These are phyloP conservation scores for Botrytis paeoniae DNA, from an alignment of 2,329 filamentous ascomycete genomes.

Conservation along the genomic window DNA sequence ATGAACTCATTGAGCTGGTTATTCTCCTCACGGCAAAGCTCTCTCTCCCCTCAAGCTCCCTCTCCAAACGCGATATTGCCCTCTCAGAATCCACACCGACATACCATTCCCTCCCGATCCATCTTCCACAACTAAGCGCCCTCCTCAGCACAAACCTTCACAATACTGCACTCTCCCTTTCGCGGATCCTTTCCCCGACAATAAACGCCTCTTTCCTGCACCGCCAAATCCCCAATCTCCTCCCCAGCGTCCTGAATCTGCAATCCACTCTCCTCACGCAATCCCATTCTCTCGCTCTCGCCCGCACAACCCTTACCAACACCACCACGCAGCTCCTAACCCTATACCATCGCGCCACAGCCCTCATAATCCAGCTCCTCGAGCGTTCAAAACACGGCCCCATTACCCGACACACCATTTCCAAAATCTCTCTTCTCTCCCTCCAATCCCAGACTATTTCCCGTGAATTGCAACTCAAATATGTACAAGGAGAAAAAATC, in stretches of 20 bases:
- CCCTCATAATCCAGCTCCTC: constrained; percentile 32
- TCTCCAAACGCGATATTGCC: constrained; percentile 40
- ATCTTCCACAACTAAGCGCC: constrained; percentile 48
- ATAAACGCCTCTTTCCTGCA: constrained; percentile 54
- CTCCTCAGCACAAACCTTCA: constrained; percentile 52
- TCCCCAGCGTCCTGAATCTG: constrained; percentile 42
- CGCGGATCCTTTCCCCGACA: constrained; percentile 47
- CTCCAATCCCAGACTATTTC: constrained; percentile 24
- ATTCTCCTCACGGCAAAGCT: constrained; percentile 50
- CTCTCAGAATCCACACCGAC: constrained; percentile 51
- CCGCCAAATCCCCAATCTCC: constrained; percentile 52
- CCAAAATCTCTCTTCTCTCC: constrained; percentile 27
- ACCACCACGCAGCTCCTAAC: constrained; percentile 30
- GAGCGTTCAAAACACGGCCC: constrained; percentile 35
- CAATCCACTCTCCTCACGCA: constrained; percentile 15
- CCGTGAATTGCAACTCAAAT: constrained; percentile 26
- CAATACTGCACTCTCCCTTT: constrained; percentile 48
- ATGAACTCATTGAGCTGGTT: constrained; percentile 52
- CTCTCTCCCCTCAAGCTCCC: constrained; percentile 33
- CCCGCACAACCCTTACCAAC: not conserved
- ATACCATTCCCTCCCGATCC: constrained; percentile 46
- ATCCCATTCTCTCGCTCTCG: not conserved
- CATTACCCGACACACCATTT: constrained; percentile 29
- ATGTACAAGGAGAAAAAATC: constrained; percentile 26
- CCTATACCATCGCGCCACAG: constrained; percentile 29